Evolutionary conservation across 208 protist species (phyloP), one percentile per base, ranked within the genome.

Genomic region (Trypanosoma grayi): DNA sequence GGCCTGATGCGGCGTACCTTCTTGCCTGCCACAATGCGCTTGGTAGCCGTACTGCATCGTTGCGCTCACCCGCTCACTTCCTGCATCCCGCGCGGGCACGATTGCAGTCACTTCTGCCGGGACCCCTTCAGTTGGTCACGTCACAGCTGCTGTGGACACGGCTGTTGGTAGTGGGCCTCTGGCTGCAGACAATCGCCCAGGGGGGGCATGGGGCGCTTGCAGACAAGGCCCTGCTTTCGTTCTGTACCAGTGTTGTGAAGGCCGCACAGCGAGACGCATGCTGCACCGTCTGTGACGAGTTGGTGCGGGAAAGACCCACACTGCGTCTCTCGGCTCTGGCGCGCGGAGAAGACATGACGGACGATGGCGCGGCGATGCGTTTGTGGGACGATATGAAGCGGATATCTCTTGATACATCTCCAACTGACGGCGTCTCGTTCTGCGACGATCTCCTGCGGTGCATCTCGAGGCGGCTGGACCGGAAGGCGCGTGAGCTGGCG

Each of bases 111-210:
- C 61, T 92, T n/a, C 34, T 73, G 10, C 75, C 81, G n/a, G 44
- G 66, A 2, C 75, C 81, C 20, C 46, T 67, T 16, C 73, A 75
- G 45, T 47, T 87, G 18, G 63, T 85, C 16, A 92, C 79, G 27
- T 57, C 70, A 22, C 46, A 67, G 33, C 67, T 75, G 39, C 43
- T 92, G 48, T 89, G 77, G 77, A 77, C 59, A 24, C 79, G 85
- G 2, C 59, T 92, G 61, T 62, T 92, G 24, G 66, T 89, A 20
- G 80, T 77, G 41, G 74, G 71, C 39, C 47, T 80, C 44, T 92
- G 85, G 85, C 60, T 89, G 16, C 50, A 53, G 5, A 65, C 73
- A 33, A 77, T 40, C 40, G 43, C 22, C 14, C 13, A 31, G 31
- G 18, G 16, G 43, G 2, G 40, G 37, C 44, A 16, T 27, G 2